Evolutionary conservation across 2,329 filamentous ascomycete species (phyloP).

Genomic region (Fusarium lyarnte): DNA sequence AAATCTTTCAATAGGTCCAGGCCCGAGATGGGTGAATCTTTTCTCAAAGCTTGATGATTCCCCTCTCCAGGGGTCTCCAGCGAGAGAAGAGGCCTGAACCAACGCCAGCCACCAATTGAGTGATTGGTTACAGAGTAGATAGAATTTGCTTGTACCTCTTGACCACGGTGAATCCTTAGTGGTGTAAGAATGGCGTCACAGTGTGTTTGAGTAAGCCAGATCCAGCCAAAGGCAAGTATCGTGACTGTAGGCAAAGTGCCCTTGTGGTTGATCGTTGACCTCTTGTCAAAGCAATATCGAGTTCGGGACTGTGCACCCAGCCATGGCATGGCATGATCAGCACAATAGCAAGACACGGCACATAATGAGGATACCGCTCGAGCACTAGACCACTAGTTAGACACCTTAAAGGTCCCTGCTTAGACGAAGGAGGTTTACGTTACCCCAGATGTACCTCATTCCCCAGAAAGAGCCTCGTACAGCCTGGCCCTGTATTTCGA

Average conservation of each 20-base stretch:
- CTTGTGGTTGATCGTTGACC: constrained; percentile 6
- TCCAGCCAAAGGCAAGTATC: neutral
- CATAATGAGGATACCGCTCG: neutral
- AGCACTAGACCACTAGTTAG: constrained; percentile 16
- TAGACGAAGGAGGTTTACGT: constrained; percentile 10
- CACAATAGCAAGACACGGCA: neutral
- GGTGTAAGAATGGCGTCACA: constrained; percentile 33
- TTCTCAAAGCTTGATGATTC: neutral
- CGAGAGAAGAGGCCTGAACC: neutral
- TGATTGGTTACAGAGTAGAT: neutral
- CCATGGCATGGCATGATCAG: neutral
- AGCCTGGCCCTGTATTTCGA: constrained; percentile 5
- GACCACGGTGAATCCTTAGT: constrained; percentile 9
- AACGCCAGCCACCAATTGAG: neutral
- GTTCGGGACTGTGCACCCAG: neutral
- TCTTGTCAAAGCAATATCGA: neutral
- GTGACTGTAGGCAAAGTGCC: neutral
- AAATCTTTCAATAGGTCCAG: neutral
- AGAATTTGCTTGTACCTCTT: neutral
- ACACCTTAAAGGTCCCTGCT: constrained; percentile 14
- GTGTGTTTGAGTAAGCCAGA: constrained; percentile 3
- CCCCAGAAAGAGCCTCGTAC: constrained; percentile 28
- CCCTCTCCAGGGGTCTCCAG: constrained; percentile 8
- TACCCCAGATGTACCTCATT: constrained; percentile 39
- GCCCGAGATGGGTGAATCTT: neutral